Conservation (phyloP, 345 rosid species). For the Noccaea bulbosa region DNA sequence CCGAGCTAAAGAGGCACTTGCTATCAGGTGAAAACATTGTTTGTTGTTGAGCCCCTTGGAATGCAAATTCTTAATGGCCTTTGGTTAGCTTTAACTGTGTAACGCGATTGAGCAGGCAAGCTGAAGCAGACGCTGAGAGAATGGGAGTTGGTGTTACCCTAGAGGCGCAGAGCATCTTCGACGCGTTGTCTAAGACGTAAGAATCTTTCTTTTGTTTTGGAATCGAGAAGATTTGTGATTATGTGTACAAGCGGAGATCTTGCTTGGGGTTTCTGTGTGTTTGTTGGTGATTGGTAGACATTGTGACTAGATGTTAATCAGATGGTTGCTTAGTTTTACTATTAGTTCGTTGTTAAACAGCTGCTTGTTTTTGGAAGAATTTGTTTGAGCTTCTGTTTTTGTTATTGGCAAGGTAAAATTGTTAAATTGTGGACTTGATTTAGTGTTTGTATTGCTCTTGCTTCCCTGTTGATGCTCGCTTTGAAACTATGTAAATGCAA, state of each 20-base stretch:
- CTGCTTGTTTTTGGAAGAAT: not conserved
- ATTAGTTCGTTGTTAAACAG: not conserved
- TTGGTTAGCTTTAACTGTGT: conserved; percentile 3
- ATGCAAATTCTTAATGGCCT: not conserved
- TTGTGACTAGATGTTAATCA: not conserved
- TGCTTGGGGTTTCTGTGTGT: conserved; percentile 13
- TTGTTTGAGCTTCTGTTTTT: not conserved
- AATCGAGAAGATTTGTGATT: not conserved
- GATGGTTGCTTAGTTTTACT: not conserved
- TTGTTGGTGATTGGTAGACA: conserved; percentile 4
- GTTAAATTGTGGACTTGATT: not conserved
- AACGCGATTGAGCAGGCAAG: conserved; percentile 62
- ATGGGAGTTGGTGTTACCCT: conserved; percentile 90
- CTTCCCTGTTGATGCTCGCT: not conserved
- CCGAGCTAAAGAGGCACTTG: conserved; percentile 76
- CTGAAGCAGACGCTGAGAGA: conserved; percentile 84
- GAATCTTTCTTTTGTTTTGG: not conserved
- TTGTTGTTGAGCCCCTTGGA: not conserved
- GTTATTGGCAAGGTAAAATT: not conserved
- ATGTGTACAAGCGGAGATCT: not conserved
- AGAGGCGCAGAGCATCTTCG: conserved; percentile 86
- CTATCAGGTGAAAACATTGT: conserved; percentile 58
- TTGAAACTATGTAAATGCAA: not conserved
- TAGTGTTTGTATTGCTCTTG: conserved; percentile 1
- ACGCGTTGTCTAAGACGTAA: conserved; percentile 95